phyloP scores from a whole-genome alignment of 176 grass and related monocot species.

The Pharus latifolius region DNA sequence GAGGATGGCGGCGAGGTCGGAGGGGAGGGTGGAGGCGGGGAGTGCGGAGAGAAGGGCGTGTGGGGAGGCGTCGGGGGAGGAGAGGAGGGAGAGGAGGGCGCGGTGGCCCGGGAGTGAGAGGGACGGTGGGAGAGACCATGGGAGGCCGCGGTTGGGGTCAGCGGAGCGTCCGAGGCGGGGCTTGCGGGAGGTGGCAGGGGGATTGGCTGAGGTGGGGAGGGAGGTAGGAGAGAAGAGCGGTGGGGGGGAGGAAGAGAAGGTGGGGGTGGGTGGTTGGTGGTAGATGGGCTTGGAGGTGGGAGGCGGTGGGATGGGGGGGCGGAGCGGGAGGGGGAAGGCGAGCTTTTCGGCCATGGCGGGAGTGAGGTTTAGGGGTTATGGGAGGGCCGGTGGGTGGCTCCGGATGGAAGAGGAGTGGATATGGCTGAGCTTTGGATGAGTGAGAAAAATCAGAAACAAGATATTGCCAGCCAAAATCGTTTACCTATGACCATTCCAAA shows the following conservation, averaged over 20 bases:
- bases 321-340: constrained; percentile 21
- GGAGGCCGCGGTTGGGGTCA: background rate
- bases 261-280: background rate
- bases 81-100: constrained; percentile 35
- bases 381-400: background rate
- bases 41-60: constrained; percentile 40
- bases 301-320: constrained; percentile 23
- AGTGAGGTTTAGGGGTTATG: constrained; percentile 23
- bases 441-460: too few relatives aligned
- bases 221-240: constrained; percentile 27
- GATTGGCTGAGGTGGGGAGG: constrained; percentile 34
- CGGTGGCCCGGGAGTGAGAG: constrained; percentile 45
- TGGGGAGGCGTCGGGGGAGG: constrained; percentile 14
- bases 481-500: too few relatives aligned
- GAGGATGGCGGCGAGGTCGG: constrained; percentile 34
- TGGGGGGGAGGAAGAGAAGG: constrained; percentile 9
- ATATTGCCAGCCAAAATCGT: too few relatives aligned
- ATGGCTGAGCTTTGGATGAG: too few relatives aligned
- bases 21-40: background rate
- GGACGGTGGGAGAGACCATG: constrained; percentile 24
- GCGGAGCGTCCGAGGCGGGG: constrained; percentile 16
- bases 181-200: constrained; percentile 20
- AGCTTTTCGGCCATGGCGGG: constrained; percentile 47
- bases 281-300: background rate
- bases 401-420: constrained; percentile 12